Evolutionary conservation across 2,329 filamentous ascomycete species (phyloP).

Genomic region (Metarhizium brunneum): DNA sequence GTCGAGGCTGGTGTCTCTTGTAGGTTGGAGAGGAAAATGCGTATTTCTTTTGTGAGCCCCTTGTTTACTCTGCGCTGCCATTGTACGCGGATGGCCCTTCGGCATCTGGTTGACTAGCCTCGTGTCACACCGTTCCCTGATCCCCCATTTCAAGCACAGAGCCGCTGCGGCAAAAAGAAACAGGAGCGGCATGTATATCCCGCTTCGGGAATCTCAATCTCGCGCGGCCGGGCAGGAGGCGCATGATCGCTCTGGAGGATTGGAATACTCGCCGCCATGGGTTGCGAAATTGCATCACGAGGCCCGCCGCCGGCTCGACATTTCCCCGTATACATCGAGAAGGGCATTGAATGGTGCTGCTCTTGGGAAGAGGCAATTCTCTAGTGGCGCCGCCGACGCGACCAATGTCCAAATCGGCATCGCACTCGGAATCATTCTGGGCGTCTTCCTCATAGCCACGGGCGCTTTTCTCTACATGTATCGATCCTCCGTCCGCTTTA

Average conservation of each 20-base stretch:
- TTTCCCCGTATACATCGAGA: too few species aligned
- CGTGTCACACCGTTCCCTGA: not conserved
- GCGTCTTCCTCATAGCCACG: slow-evolving; percentile 27
- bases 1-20: not conserved
- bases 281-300: not conserved
- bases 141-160: not conserved
- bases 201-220: slow-evolving; percentile 1
- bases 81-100: not conserved
- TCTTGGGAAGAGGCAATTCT: slow-evolving; percentile 16
- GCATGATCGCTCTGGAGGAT: not conserved
- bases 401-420: slow-evolving; percentile 33
- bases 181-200: slow-evolving; percentile 22
- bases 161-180: not conserved
- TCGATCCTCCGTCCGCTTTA: slow-evolving; percentile 26
- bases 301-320: not conserved
- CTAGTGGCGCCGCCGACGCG: slow-evolving; percentile 17
- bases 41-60: not conserved
- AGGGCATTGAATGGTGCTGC: not conserved
- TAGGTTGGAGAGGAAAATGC: not conserved
- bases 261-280: not conserved
- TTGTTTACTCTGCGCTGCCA: not conserved
- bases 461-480: slow-evolving; percentile 31
- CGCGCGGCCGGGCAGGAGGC: not conserved
- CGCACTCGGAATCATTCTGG: slow-evolving; percentile 31
- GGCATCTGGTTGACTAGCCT: not conserved